phyloP scores from a whole-genome alignment of 1,139 yeast species.

The Eremothecium cymbalariae region DNA sequence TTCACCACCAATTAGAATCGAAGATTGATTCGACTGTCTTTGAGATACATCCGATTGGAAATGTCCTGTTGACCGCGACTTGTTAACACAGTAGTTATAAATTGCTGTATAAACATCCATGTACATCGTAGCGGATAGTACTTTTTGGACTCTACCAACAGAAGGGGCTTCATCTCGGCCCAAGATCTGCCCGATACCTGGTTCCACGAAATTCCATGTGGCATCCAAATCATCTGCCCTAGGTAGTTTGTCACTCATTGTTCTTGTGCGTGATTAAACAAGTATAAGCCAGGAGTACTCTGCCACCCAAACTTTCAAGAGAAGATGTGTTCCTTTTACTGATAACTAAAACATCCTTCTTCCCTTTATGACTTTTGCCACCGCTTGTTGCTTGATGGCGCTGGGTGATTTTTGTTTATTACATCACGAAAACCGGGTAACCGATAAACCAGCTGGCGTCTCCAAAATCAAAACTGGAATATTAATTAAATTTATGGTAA shows the following conservation, averaged over 20 bases:
- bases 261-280: no score
- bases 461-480: no score
- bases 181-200: slow-evolving; percentile 60
- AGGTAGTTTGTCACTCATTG: slow-evolving; percentile 33
- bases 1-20: slow-evolving; percentile 70
- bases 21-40: slow-evolving; percentile 31
- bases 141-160: slow-evolving; percentile 41
- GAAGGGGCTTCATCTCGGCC: slow-evolving; percentile 37
- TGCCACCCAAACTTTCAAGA: no score
- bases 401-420: not conserved
- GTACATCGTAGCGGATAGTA: slow-evolving; percentile 64
- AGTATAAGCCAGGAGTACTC: no score
- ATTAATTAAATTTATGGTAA: no score
- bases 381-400: slow-evolving; percentile 1
- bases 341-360: no score
- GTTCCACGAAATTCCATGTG: slow-evolving; percentile 71
- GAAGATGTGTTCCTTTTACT: no score
- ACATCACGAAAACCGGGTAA: slow-evolving; percentile 5
- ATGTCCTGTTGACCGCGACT: slow-evolving; percentile 47
- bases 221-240: slow-evolving; percentile 48
- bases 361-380: slow-evolving; percentile 6
- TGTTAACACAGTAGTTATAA: slow-evolving; percentile 87
- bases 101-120: slow-evolving; percentile 76
- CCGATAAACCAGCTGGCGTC: no score
- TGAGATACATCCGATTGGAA: slow-evolving; percentile 30